phyloP scores from a whole-genome alignment of 83 land plant genomes.

The Diphasiastrum complanatum region DNA sequence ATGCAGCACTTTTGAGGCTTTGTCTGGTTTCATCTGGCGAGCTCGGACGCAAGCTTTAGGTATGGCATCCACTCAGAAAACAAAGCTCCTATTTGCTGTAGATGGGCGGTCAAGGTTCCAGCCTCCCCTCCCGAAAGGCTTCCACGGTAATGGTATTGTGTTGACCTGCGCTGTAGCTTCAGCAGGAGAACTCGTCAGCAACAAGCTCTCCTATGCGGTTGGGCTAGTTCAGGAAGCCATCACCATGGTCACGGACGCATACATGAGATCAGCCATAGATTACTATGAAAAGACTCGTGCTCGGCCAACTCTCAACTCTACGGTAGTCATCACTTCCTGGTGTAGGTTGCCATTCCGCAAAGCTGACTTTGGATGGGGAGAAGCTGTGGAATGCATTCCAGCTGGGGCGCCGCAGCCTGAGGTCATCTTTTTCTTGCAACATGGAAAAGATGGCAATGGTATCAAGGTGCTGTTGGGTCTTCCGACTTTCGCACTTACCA shows the following conservation, averaged over 20 bases:
- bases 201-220: conserved; percentile 2
- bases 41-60: neutral
- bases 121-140: conserved; percentile 3
- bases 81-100: conserved; percentile 4
- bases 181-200: conserved; percentile 1
- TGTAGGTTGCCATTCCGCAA: neutral
- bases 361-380: conserved; percentile 7
- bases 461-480: neutral
- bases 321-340: neutral
- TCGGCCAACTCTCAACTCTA: neutral
- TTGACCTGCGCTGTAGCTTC: neutral
- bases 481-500: neutral
- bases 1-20: conserved; percentile 4
- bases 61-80: neutral
- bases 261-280: conserved; percentile 3
- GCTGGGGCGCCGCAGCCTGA: conserved; percentile 4
- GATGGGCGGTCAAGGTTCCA: conserved; percentile 1
- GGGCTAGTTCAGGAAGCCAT: neutral
- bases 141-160: conserved; percentile 2
- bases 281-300: neutral
- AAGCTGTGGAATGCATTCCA: neutral
- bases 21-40: neutral
- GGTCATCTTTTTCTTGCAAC: neutral
- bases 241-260: neutral
- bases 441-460: neutral